Percentiles rank a stretch among this genome's conserved stretches.
phyloP scores from a whole-genome alignment of 2,329 filamentous ascomycete genomes.

The Aspergillus oerlinghausenensis region DNA sequence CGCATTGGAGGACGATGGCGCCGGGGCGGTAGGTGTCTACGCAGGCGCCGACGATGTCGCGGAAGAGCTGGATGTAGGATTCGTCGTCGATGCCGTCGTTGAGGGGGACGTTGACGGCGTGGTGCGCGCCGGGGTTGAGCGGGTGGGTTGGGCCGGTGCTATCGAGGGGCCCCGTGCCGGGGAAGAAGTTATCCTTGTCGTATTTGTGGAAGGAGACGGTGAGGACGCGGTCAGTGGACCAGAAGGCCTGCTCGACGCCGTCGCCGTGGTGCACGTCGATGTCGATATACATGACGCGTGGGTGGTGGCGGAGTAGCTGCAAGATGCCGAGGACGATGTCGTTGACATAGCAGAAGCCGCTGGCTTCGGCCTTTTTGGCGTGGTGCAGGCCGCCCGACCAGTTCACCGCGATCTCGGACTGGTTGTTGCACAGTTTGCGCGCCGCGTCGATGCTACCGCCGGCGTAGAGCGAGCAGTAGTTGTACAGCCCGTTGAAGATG shows the following conservation, averaged over 20 bases:
- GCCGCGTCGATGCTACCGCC: slow-evolving; percentile 89
- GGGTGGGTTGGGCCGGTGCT: slow-evolving; percentile 80
- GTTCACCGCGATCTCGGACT: slow-evolving; percentile 93
- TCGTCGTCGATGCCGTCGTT: slow-evolving; percentile 88
- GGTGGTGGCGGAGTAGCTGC: slow-evolving; percentile 74
- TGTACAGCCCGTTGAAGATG: slow-evolving; percentile 90
- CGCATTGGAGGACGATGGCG: slow-evolving; percentile 91
- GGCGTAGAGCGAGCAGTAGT: slow-evolving; percentile 91
- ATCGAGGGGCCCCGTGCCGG: slow-evolving; percentile 80
- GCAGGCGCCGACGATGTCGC: slow-evolving; percentile 71
- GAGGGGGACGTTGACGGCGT: slow-evolving; percentile 84
- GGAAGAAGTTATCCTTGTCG: slow-evolving; percentile 79
- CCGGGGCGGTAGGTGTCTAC: slow-evolving; percentile 80
- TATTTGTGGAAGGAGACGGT: slow-evolving; percentile 97
- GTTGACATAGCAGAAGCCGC: slow-evolving; percentile 98
- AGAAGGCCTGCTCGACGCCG: slow-evolving; percentile 86
- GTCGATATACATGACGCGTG: slow-evolving; percentile 89
- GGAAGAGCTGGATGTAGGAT: slow-evolving; percentile 82
- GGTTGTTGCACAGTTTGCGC: slow-evolving; percentile 75
- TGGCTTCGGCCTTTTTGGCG: slow-evolving; percentile 88
- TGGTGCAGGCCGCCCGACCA: slow-evolving; percentile 97
- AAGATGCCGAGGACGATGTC: slow-evolving; percentile 94
- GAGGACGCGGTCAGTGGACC: slow-evolving; percentile 83
- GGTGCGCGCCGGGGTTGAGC: slow-evolving; percentile 80
- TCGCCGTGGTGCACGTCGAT: slow-evolving; percentile 92